phyloP scores from a whole-genome alignment of 257 asterid species.

The Petunia axillaris region DNA sequence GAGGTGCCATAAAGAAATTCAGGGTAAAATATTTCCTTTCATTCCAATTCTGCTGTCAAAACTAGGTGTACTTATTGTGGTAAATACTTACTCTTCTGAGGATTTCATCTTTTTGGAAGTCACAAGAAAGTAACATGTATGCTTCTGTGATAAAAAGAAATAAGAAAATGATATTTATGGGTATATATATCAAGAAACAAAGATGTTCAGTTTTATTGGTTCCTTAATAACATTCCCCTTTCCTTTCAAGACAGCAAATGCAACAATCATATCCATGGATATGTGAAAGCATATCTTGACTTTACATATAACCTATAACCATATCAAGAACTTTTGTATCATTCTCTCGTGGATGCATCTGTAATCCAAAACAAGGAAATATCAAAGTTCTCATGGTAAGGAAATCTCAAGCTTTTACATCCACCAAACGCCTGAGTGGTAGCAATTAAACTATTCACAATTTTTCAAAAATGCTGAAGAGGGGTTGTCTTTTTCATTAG shows the following conservation, averaged over 20 bases:
- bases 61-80: not conserved
- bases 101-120: not conserved
- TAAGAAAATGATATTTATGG: constrained; percentile 5
- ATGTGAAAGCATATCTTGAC: constrained; percentile 18
- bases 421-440: constrained; percentile 57
- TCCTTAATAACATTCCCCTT: constrained; percentile 5
- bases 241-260: constrained; percentile 21
- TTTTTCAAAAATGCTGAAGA: constrained; percentile 30
- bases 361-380: constrained; percentile 27
- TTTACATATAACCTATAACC: not conserved
- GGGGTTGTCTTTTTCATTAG: constrained; percentile 40
- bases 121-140: constrained; percentile 3
- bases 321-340: not conserved
- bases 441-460: constrained; percentile 32
- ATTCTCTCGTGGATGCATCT: constrained; percentile 14
- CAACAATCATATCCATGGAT: constrained; percentile 14
- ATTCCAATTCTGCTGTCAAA: constrained; percentile 21
- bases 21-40: not conserved
- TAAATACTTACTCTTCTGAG: not conserved
- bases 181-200: constrained; percentile 12
- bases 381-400: constrained; percentile 45
- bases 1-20: not conserved
- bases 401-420: constrained; percentile 44
- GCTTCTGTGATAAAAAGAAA: not conserved
- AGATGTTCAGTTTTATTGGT: constrained; percentile 1